Evolutionary conservation across 148 eudicot genomes (phyloP), one percentile per base, ranked within the genome.

Genomic region (Polygonum aviculare): DNA sequence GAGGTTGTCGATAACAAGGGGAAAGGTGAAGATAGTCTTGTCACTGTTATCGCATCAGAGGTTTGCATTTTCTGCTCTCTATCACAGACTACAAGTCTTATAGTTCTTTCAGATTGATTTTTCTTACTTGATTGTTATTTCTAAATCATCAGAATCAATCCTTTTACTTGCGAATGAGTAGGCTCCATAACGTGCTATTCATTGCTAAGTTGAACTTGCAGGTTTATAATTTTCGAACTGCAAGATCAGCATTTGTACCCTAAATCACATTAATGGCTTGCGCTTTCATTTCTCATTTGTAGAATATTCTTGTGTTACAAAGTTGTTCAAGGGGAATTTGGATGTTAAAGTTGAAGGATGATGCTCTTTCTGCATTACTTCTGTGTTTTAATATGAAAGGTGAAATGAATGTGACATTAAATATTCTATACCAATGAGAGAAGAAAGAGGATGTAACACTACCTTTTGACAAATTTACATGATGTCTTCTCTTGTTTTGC

Each of bases 1-100:
- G 94, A 91, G 45, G 92, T 92, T 76, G 93, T 90, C 77, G 96
- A 92, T 82, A 74, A 78, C 50, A 88, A 85, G 80, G 82, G 82
- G 21, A 83, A 82, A 83, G 78, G 82, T 69, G 85, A 82, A 55
- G 96, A 90, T 62, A 88, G 96, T 75, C 31, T 93, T 50, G 82
- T 95, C 60, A 83, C 86, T 12, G 71, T 95, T 19, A 86, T 81
- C 72, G 80, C 97, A 22, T 77, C 87, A 39, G 99, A 95, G 96
- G 99, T 92, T 78, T 65, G 12, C 4, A 47, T 39, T 48, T 35
- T 62, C 72, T 67, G 72, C 44, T 67, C 19, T 67, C 15, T 31
- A 12, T 60, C 67, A 1, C 31, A 33, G 31, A 26, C 31, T 26
- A 26, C 31, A 26, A 26, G 26, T 63, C 40, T 33, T 12, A 2